Evolutionary conservation across 140 eudicot genomes (phyloP), one percentile per base, ranked within the genome.

Genomic region (Oenanthe javanica): DNA sequence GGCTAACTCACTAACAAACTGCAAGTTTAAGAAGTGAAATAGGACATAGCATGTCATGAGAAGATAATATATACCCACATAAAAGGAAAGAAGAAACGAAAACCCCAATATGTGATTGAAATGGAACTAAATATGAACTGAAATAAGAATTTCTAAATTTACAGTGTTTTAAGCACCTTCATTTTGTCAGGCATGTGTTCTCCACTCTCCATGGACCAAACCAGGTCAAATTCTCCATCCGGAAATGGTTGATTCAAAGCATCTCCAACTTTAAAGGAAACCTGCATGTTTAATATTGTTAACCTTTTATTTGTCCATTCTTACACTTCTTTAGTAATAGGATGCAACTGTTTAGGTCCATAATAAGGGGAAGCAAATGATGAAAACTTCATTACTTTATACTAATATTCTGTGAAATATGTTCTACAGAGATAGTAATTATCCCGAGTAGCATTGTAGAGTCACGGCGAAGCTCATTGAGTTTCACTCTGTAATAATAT

Each of bases 121-220:
- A 51, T 21, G 4, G 23, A 77, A 23, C 11, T 31, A 31, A 23
- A 75, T 40, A 72, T 13, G 64, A 15, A 27, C 21, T 40, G 54
- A 46, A 6, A 50, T 40, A 46, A 25, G 3, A 18, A 9, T 42
- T 42, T 12, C 6, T 54, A 63, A 70, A 12, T 36, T 12, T 57
- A 36, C 2, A 71, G 2, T 13, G 31, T 48, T 46, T 40, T 63
- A 54, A 42, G 78, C 83, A 95, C 99, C 96, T 93, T 91, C 67
- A 77, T 38, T 87, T 93, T 95, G 85, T 95, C 93, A 10, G 99
- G 99, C 99, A 95, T 93, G 85, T 95, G 99, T 83, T 95, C 99
- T 61, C 96, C 99, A 79, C 98, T 92, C 92, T 92, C 99, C 97
- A 95, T 95, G 77, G 99, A 92, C 99, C 97, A 92, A 77, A 92